Percentiles rank a stretch among this genome's conserved stretches.
Conservation (phyloP, 192 early-diverging fungal species). For the Coemansia pectinata region DNA sequence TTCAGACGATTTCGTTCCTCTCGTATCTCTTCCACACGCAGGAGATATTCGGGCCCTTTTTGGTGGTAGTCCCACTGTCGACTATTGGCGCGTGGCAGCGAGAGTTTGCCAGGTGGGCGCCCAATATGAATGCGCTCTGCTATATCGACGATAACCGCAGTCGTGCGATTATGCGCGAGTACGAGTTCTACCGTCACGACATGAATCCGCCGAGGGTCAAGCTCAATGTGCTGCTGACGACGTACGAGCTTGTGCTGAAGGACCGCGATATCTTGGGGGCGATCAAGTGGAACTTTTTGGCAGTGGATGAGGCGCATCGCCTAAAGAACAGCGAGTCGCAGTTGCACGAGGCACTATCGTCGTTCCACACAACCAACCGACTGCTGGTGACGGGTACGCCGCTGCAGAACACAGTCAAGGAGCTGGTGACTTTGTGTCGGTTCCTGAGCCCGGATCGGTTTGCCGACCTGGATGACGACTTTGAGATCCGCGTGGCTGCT, state of each 20-base stretch:
- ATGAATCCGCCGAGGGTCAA: conserved; percentile 58
- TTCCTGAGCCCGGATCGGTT: conserved; percentile 95
- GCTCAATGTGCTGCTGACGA: conserved; percentile 94
- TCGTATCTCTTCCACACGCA: conserved; percentile 84
- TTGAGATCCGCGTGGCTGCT: conserved; percentile 62
- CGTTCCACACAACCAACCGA: conserved; percentile 86
- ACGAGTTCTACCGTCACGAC: conserved; percentile 81
- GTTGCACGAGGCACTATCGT: conserved; percentile 87
- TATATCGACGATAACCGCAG: conserved; percentile 87
- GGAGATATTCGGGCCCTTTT: conserved; percentile 87
- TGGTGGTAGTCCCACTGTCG: conserved; percentile 96
- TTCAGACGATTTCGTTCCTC: conserved; percentile 95
- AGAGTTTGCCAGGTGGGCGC: conserved; percentile 96
- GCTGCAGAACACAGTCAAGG: conserved; percentile 97
- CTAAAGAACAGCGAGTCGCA: conserved; percentile 95
- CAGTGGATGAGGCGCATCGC: conserved; percentile 97
- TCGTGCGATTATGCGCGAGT: conserved; percentile 86
- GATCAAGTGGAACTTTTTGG: conserved; percentile 92
- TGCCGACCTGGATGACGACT: conserved; percentile 76
- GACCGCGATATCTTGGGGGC: conserved; percentile 77
- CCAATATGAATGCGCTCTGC: conserved; percentile 85
- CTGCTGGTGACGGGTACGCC: conserved; percentile 98
- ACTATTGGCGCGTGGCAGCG: conserved; percentile 93
- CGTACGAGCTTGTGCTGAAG: conserved; percentile 93
- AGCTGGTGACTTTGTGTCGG: conserved; percentile 84